phyloP scores from a whole-genome alignment of 345 rosid species.

The Psidium guajava region DNA sequence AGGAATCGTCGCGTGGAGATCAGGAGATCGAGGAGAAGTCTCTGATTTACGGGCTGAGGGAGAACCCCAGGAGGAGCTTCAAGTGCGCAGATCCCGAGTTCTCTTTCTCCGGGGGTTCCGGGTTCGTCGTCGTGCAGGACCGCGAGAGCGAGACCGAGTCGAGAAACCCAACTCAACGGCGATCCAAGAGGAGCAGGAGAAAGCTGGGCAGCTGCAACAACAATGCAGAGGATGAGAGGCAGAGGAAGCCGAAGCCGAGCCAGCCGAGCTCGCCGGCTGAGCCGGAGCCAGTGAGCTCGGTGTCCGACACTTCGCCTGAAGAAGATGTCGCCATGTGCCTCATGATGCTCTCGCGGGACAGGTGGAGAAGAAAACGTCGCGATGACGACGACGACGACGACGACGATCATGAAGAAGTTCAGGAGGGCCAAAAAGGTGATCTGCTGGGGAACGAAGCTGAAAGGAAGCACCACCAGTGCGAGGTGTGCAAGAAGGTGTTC shows the following conservation, averaged over 20 bases:
- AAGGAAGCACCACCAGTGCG: slow-evolving; percentile 29
- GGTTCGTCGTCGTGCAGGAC: slow-evolving; percentile 30
- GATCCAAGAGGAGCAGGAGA: slow-evolving; percentile 31
- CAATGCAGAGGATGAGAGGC: slow-evolving; percentile 1
- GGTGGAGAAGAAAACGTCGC: slow-evolving; percentile 19
- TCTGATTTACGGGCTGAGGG: slow-evolving; percentile 1
- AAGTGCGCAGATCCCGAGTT: slow-evolving; percentile 66
- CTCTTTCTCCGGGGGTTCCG: slow-evolving; percentile 30
- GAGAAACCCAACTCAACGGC: slow-evolving; percentile 44
- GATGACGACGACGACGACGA: slow-evolving; percentile 1
- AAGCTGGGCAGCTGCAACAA: slow-evolving; percentile 1
- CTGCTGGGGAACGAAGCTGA: slow-evolving; percentile 13
- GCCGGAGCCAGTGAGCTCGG: slow-evolving; percentile 78
- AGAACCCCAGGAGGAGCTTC: slow-evolving; percentile 14
- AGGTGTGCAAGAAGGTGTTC: slow-evolving; percentile 42
- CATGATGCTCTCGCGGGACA: slow-evolving; percentile 92
- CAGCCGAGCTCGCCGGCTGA: slow-evolving; percentile 2
- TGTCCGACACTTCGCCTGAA: slow-evolving; percentile 61
- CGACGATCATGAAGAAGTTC: slow-evolving; percentile 5
- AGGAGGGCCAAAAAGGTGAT: neutral
- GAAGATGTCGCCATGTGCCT: slow-evolving; percentile 85
- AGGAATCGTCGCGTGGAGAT: neutral
- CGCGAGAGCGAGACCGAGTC: slow-evolving; percentile 80
- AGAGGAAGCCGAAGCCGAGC: slow-evolving; percentile 2
- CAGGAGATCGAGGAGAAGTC: slow-evolving; percentile 1